Conservation (phyloP, 768 basidiomycete genomes). For the Mycena rebaudengoi region DNA sequence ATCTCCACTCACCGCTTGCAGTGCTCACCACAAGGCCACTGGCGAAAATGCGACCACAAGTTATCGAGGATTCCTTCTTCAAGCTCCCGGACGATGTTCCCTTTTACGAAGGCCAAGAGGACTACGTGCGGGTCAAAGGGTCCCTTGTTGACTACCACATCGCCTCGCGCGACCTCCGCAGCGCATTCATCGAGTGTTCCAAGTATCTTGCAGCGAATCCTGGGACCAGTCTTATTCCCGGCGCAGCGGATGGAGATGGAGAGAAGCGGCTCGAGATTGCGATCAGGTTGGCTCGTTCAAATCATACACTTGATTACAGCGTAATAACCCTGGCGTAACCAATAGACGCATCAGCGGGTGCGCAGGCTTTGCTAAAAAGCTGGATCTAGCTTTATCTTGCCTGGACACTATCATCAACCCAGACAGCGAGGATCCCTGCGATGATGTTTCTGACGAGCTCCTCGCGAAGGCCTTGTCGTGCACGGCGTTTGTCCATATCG, state of each 20-base stretch:
- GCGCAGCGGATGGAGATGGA: conserved; percentile 1
- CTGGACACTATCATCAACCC: conserved; percentile 16
- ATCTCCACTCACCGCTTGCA: conserved; percentile 1
- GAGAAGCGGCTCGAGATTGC: conserved; percentile 9
- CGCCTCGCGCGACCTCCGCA: conserved; percentile 5
- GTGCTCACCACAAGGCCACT: conserved; percentile 6
- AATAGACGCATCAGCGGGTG: conserved; percentile 12
- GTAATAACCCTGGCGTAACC: background rate
- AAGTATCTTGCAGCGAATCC: conserved; percentile 7
- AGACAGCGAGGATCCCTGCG: conserved; percentile 1
- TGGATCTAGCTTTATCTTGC: background rate
- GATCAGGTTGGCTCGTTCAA: background rate
- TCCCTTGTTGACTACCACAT: conserved; percentile 8
- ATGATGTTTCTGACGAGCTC: conserved; percentile 10
- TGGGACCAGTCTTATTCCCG: background rate
- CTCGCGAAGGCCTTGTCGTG: conserved; percentile 7
- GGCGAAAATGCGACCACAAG: conserved; percentile 13
- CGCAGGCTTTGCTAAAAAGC: background rate
- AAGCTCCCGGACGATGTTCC: conserved; percentile 10
- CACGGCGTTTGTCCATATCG: conserved; percentile 3
- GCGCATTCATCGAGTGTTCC: conserved; percentile 4
- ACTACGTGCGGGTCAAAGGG: conserved; percentile 1
- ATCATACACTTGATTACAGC: background rate
- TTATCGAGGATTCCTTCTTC: conserved; percentile 5
- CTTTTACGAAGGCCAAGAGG: conserved; percentile 1